These are phyloP conservation scores for Naganishia liquefaciens DNA, from an alignment of 1,284 basidiomycete species.

Conservation along the genomic window DNA sequence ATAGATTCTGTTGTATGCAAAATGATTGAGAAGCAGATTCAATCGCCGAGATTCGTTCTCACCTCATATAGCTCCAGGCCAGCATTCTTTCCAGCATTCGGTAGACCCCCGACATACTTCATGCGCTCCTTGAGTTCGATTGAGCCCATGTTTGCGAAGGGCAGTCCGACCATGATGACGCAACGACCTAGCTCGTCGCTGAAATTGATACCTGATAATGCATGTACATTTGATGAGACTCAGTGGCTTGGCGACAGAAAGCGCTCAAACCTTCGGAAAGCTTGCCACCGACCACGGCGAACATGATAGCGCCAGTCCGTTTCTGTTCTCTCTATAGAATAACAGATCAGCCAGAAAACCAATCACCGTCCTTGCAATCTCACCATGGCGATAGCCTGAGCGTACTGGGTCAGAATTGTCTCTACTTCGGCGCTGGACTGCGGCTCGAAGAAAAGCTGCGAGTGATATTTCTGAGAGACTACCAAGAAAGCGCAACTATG, in stretches of 20 bases:
- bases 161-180: conserved; percentile 86
- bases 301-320: conserved; percentile 67
- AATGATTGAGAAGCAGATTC: not conserved
- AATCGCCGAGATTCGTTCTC: not conserved
- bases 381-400: conserved; percentile 59
- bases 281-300: conserved; percentile 96
- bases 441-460: conserved; percentile 85
- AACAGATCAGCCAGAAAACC: conserved; percentile 8
- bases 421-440: conserved; percentile 76
- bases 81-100: conserved; percentile 65
- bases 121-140: conserved; percentile 88
- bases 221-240: conserved; percentile 1
- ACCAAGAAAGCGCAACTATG: not conserved
- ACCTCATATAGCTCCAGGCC: conserved; percentile 77
- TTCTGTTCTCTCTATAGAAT: conserved; percentile 42
- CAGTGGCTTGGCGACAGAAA: not conserved
- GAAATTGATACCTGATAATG: conserved; percentile 78
- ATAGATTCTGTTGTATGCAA: conserved; percentile 64
- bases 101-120: conserved; percentile 67
- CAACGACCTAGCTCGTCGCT: conserved; percentile 83
- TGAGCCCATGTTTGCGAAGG: conserved; percentile 89
- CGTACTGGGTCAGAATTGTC: conserved; percentile 72
- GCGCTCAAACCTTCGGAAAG: conserved; percentile 80
- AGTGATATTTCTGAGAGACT: not conserved
- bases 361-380: conserved; percentile 1